These are phyloP conservation scores for Fomitopsis betulina DNA, from an alignment of 1,284 basidiomycete species.

Conservation along the genomic window DNA sequence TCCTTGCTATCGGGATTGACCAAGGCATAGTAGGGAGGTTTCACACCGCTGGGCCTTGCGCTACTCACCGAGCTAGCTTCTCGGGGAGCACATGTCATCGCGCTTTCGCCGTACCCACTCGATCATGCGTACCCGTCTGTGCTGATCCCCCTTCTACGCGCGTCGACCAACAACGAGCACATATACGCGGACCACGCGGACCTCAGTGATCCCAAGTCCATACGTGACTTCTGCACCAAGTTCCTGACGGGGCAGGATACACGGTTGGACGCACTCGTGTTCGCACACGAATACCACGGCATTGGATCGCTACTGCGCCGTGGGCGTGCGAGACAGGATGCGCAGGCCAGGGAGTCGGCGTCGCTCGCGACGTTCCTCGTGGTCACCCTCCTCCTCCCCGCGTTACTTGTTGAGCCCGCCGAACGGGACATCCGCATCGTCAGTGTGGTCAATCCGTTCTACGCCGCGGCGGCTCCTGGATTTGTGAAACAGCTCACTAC, in stretches of 20 bases:
- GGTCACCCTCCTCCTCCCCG: slow-evolving; percentile 72
- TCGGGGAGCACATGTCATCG: slow-evolving; percentile 72
- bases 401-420: slow-evolving; percentile 70
- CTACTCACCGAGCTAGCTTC: slow-evolving; percentile 59
- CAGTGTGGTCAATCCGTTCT: slow-evolving; percentile 79
- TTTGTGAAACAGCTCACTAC: slow-evolving; percentile 31
- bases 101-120: slow-evolving; percentile 56
- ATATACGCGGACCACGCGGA: slow-evolving; percentile 76
- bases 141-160: slow-evolving; percentile 58
- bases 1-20: neutral
- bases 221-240: slow-evolving; percentile 60
- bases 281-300: slow-evolving; percentile 68
- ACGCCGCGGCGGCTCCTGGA: slow-evolving; percentile 63
- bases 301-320: slow-evolving; percentile 45
- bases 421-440: slow-evolving; percentile 84
- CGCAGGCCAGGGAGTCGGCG: slow-evolving; percentile 37
- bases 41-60: slow-evolving; percentile 67
- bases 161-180: slow-evolving; percentile 63
- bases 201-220: slow-evolving; percentile 53
- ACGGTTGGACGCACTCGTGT: slow-evolving; percentile 66
- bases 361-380: slow-evolving; percentile 76
- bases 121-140: slow-evolving; percentile 50
- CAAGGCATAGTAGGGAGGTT: slow-evolving; percentile 50
- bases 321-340: slow-evolving; percentile 8
- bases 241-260: slow-evolving; percentile 63